Percentiles rank a stretch among this genome's conserved stretches.
Conservation (phyloP, 306 rosid species). For the Canavalia gladiata region DNA sequence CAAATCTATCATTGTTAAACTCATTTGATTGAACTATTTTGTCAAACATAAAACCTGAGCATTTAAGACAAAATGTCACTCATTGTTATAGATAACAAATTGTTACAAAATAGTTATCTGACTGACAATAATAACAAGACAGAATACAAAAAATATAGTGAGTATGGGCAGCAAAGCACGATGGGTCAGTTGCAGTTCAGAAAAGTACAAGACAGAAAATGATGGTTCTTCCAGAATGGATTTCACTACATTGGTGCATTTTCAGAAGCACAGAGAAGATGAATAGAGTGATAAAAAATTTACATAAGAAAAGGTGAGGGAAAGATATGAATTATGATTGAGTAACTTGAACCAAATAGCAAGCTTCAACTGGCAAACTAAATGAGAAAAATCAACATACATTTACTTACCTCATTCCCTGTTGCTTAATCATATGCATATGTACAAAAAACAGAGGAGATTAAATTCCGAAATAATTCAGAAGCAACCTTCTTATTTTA, state of each 20-base stretch:
- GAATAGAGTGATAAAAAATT: conserved; percentile 18
- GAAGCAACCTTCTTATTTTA: neutral
- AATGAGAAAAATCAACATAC: conserved; percentile 4
- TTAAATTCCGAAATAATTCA: conserved; percentile 18
- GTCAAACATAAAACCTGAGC: conserved; percentile 53
- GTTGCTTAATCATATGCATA: conserved; percentile 13
- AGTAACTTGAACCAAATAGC: neutral
- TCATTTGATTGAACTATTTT: conserved; percentile 34
- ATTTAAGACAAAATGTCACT: conserved; percentile 9
- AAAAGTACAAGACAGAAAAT: conserved; percentile 23
- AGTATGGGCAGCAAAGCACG: conserved; percentile 42
- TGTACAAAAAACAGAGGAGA: conserved; percentile 32
- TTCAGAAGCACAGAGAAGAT: neutral
- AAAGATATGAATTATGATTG: neutral
- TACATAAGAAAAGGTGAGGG: neutral
- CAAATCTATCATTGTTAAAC: conserved; percentile 57
- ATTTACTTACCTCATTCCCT: neutral
- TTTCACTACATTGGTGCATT: conserved; percentile 32
- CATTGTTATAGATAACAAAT: conserved; percentile 22
- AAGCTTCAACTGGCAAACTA: conserved; percentile 8
- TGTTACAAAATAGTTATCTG: neutral
- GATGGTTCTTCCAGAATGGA: conserved; percentile 31
- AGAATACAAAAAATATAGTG: conserved; percentile 7
- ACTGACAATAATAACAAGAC: conserved; percentile 36
- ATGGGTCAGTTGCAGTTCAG: conserved; percentile 23